phyloP scores from a whole-genome alignment of 345 rosid genomes.

The Trapa incisa region DNA sequence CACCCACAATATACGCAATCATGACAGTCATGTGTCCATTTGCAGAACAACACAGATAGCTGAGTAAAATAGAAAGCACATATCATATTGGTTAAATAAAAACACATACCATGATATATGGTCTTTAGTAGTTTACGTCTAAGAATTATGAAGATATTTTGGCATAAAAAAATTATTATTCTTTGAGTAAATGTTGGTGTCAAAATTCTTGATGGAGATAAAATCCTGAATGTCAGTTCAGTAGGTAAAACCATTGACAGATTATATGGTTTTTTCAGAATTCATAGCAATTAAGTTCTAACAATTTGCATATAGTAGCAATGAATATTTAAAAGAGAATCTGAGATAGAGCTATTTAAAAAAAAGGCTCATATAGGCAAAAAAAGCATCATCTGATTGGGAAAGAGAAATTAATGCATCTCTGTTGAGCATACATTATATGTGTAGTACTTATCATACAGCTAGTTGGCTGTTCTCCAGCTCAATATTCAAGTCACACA shows the following conservation, averaged over 20 bases:
- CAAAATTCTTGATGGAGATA: neutral
- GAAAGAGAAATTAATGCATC: neutral
- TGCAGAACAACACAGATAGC: neutral
- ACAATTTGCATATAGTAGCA: neutral
- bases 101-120: neutral
- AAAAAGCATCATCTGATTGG: neutral
- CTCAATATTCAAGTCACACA: too few relatives aligned
- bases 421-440: too few relatives aligned
- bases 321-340: too few relatives aligned
- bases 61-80: neutral
- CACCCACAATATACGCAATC: neutral
- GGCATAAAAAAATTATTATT: neutral
- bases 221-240: too few relatives aligned
- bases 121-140: neutral
- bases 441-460: too few relatives aligned
- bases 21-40: neutral
- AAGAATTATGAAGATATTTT: neutral
- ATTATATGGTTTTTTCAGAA: neutral
- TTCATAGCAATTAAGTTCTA: neutral
- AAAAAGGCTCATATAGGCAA: too few relatives aligned
- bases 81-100: neutral
- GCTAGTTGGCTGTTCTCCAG: too few relatives aligned
- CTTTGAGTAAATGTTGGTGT: too few relatives aligned
- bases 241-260: neutral
- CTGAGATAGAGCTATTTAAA: too few relatives aligned